Evolutionary conservation across 306 rosid genomes (phyloP).

Genomic region (Malus domestica): ASM211411v1 NC_041792.1:26980407-26980906

Average conservation of each 20-base stretch:
- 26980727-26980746: constrained; percentile 91
- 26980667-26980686: constrained; percentile 82
- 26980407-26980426: neutral
- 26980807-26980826: neutral
- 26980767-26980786: neutral
- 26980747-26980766: neutral
- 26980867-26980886: constrained; percentile 8
- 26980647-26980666: constrained; percentile 45
- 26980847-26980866: neutral
- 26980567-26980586: neutral
- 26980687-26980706: constrained; percentile 91
- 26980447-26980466: neutral
- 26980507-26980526: constrained; percentile 48
- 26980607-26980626: constrained; percentile 55
- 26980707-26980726: constrained; percentile 82
- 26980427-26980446: neutral
- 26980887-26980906: constrained; percentile 80
- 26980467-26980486: neutral
- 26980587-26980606: constrained; percentile 31
- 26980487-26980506: neutral
- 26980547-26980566: constrained; percentile 21
- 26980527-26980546: constrained; percentile 28
- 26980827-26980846: neutral
- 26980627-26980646: constrained; percentile 19
- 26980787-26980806: neutral